Evolutionary conservation across 495 filamentous ascomycete genomes (phyloP).

Genomic region (Xylaria nigripes): DNA sequence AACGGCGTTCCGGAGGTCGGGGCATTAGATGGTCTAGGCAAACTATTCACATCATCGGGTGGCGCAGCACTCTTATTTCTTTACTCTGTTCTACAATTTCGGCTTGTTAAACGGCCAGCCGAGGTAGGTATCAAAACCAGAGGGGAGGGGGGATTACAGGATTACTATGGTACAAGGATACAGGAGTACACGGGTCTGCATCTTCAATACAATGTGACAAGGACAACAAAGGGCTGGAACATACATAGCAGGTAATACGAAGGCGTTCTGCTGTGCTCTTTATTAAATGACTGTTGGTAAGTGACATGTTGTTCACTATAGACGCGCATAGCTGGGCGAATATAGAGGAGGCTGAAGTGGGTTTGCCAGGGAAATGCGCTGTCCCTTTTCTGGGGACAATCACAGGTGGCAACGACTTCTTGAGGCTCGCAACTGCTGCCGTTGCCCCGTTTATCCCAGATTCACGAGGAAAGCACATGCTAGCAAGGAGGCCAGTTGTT

Average conservation of each 20-base stretch:
- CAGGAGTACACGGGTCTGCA: neutral
- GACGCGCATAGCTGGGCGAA: no score
- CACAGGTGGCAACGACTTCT: no score
- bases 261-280: neutral
- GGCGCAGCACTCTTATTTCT: neutral
- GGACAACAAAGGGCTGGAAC: neutral
- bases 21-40: slow-evolving; percentile 1
- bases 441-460: no score
- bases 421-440: no score
- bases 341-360: no score
- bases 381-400: no score
- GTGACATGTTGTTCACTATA: neutral
- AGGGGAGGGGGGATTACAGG: neutral
- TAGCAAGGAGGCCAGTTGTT: no score
- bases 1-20: slow-evolving; percentile 2
- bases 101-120: neutral
- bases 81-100: neutral
- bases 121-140: neutral
- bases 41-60: neutral
- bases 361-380: no score
- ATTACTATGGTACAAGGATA: neutral
- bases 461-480: no score
- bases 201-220: neutral
- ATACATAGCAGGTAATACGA: slow-evolving; percentile 2
- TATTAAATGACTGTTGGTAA: neutral